Base-by-base conservation (phyloP, 306 rosid genomes). In the Glycine tomentella region DNA sequence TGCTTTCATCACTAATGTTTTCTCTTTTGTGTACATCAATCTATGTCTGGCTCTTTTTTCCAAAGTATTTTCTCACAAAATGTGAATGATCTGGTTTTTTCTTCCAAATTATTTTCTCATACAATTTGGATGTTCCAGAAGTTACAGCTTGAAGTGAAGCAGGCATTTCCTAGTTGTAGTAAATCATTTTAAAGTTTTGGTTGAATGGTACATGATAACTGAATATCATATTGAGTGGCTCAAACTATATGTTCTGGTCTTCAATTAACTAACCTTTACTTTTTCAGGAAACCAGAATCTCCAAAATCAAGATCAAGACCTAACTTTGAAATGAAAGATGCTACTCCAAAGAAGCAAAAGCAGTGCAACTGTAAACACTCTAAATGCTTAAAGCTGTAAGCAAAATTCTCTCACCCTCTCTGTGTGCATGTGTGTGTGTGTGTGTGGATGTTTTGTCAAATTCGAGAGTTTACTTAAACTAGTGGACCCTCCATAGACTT, bases 361-460 rank as follows among this genome's bases (percentile, higher is more conserved):
- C 99, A 95, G 91, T 95, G 99, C 84, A 95, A 93, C 80, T 93
- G 98, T 81, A 95, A 92, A 88, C 95, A 95, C 83, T 95, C 99
- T 49, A 92, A 90, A 83, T 95, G 99, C 87, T 88, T 95, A 77
- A 95, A 95, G 94, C 81, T 93, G 99, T 95, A 91, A 90, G 99
- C 81, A 83, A 78, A 45, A 72, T 7, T 70, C 72, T 83, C 58
- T 64, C 74, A 82, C 36, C 46, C 79, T 67, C 51, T 67, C 52
- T 68, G 2, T 44, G 31, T 25, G 31, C 31, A 25, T 25, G 5
- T 6, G 16, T 12, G 33, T 17, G 16, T 12, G 15, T 17, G 42
- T 13, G 38, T 12, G 15, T 62, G 15, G 0, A 8, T 1, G 10
- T 2, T 5, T 36, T 40, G 31, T 40, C 69, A 11, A 12, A 34